Conservation (phyloP, 306 rosid genomes). For the Rosa chinensis region DNA sequence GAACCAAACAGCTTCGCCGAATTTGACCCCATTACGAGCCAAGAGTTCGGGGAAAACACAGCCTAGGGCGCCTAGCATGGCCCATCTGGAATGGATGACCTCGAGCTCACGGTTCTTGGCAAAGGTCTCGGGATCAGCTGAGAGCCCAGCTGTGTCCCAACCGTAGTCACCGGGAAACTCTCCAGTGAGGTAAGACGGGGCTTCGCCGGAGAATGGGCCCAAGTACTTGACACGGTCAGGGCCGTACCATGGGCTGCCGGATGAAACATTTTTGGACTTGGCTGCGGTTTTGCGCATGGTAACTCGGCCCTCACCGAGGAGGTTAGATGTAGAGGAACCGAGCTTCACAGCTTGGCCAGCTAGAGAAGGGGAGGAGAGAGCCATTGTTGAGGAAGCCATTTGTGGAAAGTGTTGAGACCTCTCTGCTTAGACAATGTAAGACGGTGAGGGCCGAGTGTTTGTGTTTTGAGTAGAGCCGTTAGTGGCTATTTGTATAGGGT, state of each 20-base stretch:
- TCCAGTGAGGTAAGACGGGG: slow-evolving; percentile 31
- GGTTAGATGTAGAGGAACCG: slow-evolving; percentile 16
- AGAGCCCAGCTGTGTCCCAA: slow-evolving; percentile 38
- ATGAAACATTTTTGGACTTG: slow-evolving; percentile 21
- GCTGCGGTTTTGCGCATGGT: slow-evolving; percentile 27
- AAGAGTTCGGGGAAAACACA: slow-evolving; percentile 38
- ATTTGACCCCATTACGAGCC: slow-evolving; percentile 38
- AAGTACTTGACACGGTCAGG: slow-evolving; percentile 34
- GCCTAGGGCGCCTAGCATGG: slow-evolving; percentile 30
- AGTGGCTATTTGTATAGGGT: neutral
- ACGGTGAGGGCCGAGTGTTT: neutral
- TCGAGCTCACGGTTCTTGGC: slow-evolving; percentile 34
- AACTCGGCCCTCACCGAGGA: slow-evolving; percentile 24
- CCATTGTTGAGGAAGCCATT: slow-evolving; percentile 37
- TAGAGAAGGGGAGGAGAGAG: slow-evolving; percentile 33
- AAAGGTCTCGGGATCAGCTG: slow-evolving; percentile 36
- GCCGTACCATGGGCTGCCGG: slow-evolving; percentile 38
- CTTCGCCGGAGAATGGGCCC: slow-evolving; percentile 37
- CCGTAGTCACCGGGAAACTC: slow-evolving; percentile 40
- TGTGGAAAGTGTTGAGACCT: neutral
- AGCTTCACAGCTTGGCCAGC: slow-evolving; percentile 37
- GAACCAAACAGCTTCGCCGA: slow-evolving; percentile 41
- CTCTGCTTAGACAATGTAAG: neutral
- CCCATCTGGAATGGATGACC: slow-evolving; percentile 31
- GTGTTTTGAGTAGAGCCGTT: neutral